phyloP scores from a whole-genome alignment of 352 stramenopile species.

The Phytophthora hybrid region DNA sequence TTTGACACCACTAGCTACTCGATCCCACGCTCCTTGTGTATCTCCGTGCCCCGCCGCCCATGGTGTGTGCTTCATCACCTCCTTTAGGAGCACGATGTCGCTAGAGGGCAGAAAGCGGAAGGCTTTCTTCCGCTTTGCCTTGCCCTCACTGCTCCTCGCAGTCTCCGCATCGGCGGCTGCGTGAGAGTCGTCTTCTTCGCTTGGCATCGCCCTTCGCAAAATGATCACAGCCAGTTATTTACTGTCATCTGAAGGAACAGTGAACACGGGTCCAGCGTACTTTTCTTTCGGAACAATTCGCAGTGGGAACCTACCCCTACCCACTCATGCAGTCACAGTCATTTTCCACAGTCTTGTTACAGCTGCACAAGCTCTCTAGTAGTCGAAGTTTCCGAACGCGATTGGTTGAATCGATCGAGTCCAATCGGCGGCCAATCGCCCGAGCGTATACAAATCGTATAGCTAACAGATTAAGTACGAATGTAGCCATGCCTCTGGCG shows the following conservation, averaged over 20 bases:
- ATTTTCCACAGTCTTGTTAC: slow-evolving; percentile 4
- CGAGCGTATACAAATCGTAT: too few relatives aligned
- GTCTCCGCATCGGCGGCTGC: neutral
- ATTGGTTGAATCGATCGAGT: too few relatives aligned
- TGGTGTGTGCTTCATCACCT: neutral
- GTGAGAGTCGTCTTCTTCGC: neutral
- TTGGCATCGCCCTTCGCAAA: neutral
- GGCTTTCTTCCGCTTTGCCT: slow-evolving; percentile 4
- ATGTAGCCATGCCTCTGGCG: too few relatives aligned
- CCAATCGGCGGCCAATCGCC: too few relatives aligned
- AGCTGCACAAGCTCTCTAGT: slow-evolving; percentile 6
- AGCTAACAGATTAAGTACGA: too few relatives aligned
- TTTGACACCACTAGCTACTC: neutral
- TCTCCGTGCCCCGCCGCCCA: slow-evolving; percentile 8
- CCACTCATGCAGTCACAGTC: neutral
- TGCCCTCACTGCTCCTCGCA: neutral
- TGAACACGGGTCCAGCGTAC: slow-evolving; percentile 7
- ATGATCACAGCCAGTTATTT: neutral
- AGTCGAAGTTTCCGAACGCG: too few relatives aligned
- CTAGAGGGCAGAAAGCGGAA: slow-evolving; percentile 5
- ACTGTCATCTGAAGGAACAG: slow-evolving; percentile 1
- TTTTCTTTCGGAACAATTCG: slow-evolving; percentile 3
- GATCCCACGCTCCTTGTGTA: neutral
- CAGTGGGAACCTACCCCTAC: neutral
- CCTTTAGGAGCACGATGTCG: slow-evolving; percentile 1